These are phyloP conservation scores for Bryoerythrophyllum caledonicum DNA, from an alignment of 225 moss, liverwort and hornwort species.

Conservation along the genomic window DNA sequence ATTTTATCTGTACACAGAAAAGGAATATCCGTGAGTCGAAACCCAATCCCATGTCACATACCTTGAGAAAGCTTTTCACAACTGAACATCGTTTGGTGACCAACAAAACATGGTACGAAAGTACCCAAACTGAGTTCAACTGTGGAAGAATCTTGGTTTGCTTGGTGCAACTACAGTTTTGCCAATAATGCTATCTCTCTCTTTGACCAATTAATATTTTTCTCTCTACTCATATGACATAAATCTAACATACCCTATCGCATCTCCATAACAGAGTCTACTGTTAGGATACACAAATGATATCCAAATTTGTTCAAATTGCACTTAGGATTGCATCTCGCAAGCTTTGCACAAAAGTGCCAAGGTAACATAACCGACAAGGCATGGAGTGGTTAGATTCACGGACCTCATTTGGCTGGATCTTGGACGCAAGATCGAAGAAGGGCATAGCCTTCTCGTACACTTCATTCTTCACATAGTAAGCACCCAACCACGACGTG, in stretches of 20 bases:
- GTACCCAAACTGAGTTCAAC: too few relatives aligned
- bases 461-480: constrained; percentile 81
- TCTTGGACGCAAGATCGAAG: constrained; percentile 78
- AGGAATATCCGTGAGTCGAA: not conserved
- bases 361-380: not conserved
- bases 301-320: too few relatives aligned
- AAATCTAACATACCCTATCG: too few relatives aligned
- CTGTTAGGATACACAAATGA: too few relatives aligned
- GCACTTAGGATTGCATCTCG: too few relatives aligned
- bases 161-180: too few relatives aligned
- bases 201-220: too few relatives aligned
- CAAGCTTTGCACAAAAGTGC: too few relatives aligned
- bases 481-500: constrained; percentile 89
- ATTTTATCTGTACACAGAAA: constrained; percentile 68
- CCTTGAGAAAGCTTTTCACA: not conserved
- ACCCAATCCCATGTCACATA: not conserved
- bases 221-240: too few relatives aligned
- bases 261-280: too few relatives aligned
- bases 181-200: too few relatives aligned
- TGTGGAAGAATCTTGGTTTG: too few relatives aligned
- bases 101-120: not conserved
- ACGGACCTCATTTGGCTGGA: constrained; percentile 71
- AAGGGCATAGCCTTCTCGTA: constrained; percentile 91
- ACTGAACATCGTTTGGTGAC: not conserved
- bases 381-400: not conserved